These are phyloP conservation scores for Lecanicillium sp. DNA, from an alignment of 2,329 filamentous ascomycete species.

Conservation along the genomic window DNA sequence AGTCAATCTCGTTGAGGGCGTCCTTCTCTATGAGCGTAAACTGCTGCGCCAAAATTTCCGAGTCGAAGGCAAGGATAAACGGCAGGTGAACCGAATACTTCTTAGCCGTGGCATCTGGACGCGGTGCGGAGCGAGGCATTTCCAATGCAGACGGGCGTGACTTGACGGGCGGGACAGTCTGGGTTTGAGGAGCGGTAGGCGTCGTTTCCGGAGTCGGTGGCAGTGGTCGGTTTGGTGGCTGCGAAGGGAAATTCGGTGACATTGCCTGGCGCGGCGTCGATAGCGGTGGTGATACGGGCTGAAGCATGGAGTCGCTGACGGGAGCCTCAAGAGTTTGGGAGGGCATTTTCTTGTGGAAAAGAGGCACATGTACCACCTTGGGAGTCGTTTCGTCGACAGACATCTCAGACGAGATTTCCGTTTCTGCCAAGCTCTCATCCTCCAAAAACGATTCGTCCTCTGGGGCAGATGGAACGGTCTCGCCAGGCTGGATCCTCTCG, in stretches of 20 bases:
- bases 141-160: constrained; percentile 12
- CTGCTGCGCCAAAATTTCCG: constrained; percentile 70
- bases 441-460: constrained; percentile 38
- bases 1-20: constrained; percentile 77
- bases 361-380: constrained; percentile 10
- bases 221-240: constrained; percentile 27
- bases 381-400: constrained; percentile 41
- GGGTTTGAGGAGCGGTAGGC: constrained; percentile 31
- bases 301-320: constrained; percentile 3
- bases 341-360: constrained; percentile 19
- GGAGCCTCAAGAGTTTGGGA: constrained; percentile 24
- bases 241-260: constrained; percentile 2
- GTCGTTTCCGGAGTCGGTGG: constrained; percentile 44
- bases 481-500: constrained; percentile 31
- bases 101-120: constrained; percentile 19
- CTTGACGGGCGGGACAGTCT: constrained; percentile 10
- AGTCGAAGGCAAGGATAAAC: constrained; percentile 75
- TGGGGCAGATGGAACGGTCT: constrained; percentile 20
- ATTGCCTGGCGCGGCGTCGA: constrained; percentile 6
- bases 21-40: constrained; percentile 84
- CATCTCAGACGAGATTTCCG: constrained; percentile 56
- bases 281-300: constrained; percentile 6
- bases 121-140: constrained; percentile 26
- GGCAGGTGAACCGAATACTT: constrained; percentile 58
- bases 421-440: constrained; percentile 44